phyloP scores from a whole-genome alignment of 768 basidiomycete species.

The Cyathus striatus region DNA sequence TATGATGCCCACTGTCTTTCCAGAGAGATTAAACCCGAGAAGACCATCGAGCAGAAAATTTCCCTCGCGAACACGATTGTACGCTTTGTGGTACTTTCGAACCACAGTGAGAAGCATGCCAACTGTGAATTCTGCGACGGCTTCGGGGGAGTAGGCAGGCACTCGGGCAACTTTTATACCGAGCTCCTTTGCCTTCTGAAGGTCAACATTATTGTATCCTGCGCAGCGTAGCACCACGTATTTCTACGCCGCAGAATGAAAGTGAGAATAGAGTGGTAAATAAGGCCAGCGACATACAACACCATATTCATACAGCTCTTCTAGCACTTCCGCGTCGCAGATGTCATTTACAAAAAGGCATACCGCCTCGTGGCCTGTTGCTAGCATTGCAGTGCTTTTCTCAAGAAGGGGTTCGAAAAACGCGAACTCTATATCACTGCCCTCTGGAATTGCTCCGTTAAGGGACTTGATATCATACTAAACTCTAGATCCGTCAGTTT shows the following conservation, averaged over 20 bases:
- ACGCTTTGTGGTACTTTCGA: constrained; percentile 42
- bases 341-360: constrained; percentile 40
- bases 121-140: constrained; percentile 39
- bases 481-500: not conserved
- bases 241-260: constrained; percentile 19
- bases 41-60: constrained; percentile 41
- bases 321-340: constrained; percentile 27
- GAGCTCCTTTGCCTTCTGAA: constrained; percentile 19
- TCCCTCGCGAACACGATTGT: constrained; percentile 38
- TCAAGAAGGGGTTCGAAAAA: constrained; percentile 34
- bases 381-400: constrained; percentile 25
- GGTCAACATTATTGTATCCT: constrained; percentile 38
- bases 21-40: constrained; percentile 33
- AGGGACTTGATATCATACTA: constrained; percentile 34
- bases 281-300: constrained; percentile 21
- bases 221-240: constrained; percentile 35
- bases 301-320: constrained; percentile 23
- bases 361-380: constrained; percentile 30
- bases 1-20: constrained; percentile 39
- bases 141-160: constrained; percentile 38
- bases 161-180: constrained; percentile 34
- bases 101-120: constrained; percentile 42
- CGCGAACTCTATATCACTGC: constrained; percentile 24
- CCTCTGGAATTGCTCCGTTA: constrained; percentile 17
- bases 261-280: not conserved